Base-by-base conservation (phyloP, 78 protist genomes). In the Bodo saltans region DNA sequence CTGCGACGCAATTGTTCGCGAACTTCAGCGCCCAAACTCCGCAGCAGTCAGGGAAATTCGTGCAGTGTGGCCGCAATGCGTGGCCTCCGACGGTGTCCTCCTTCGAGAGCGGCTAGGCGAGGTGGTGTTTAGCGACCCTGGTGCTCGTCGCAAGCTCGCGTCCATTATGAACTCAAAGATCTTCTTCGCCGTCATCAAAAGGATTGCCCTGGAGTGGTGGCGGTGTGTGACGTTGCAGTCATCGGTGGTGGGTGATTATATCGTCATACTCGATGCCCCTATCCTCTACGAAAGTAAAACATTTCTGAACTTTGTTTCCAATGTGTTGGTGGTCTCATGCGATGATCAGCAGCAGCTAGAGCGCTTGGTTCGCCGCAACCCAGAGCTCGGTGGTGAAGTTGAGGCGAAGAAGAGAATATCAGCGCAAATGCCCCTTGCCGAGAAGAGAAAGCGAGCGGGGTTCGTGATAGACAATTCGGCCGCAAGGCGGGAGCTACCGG, bases 261-360 rank as follows among this genome's bases (percentile, higher is more conserved):
- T 72, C 39, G 78, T 85, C 60, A 42, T 85, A 8, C 42, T 85
- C 39, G 88, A 85, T 83, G 78, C 83, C 37, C 88, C 88, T 28
- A 67, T 85, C 42, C 72, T 85, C 29, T 85, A 34, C 68, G 88
- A 85, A 23, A 74, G 83, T 23, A 3, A 79, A 39, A 38, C 32
- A 8, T 69, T 85, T 52, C 42, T 79, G 33, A 3, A 25, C 27
- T 85, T 3, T 28, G n/a, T 75, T 3, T 68, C 42, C 74, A 60
- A 3, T 8, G n/a, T 8, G 47, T 4, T 25, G 29, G 68, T 85
- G 35, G 68, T 17, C 40, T n/a, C 34, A 33, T 33, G 40, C n/a
- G 30, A 3, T 1, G 87, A 83, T n/a, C n/a, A n/a, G 27, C 35
- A 37, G 42, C 87, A 83, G 75, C 3, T 83, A 27, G 33, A 34